Evolutionary conservation across 176 grass and related monocot genomes (phyloP), one percentile per base, ranked within the genome.

Genomic region (Saccharum spontaneum): DNA sequence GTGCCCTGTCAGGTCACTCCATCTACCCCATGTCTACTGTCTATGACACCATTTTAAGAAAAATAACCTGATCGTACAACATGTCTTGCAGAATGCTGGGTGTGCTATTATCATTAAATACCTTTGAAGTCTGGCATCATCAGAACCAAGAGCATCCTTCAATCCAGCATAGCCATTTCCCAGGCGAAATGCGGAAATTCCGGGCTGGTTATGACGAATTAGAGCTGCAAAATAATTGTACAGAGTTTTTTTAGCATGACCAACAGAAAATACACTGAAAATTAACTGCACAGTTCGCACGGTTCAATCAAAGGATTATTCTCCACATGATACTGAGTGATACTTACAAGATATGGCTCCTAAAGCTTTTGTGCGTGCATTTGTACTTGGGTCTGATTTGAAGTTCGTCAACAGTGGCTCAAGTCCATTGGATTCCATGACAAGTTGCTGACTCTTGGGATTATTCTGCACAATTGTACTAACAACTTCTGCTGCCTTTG

Each of bases 401-500:
- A 99, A 99, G 88, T 96, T 99, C n/a, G 81, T 76, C 77, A 99
- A 50, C 15, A 99, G 86, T 43, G 97, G 91, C 44, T 99, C 93
- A 2, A 99, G 78, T 28, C 97, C 97, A 76, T 91, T 89, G 44
- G 88, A 86, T 78, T 94, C 97, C 88, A 96, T 92, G 23, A 99
- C 91, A 76, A 96, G 91, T 81, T 92, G 88, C 77, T 94, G 93
- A 64, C 91, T 96, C 66, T 83, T 92, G 18, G 91, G 91, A 69
- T 99, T 99, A 86, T 99, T 99, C 71, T 99, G 91, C 52, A 96
- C 97, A 79, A 96, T 84, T 10, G 91, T 96, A 50, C 90, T 91
- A 1, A 99, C 88, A 82, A 94, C 91, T 76, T 99, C 94, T n/a
- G 97, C 94, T 28, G 97, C 91, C 86, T 99, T 99, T 50, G 97